These are phyloP conservation scores for Phytopythium ostracodes DNA, from an alignment of 352 stramenopile genomes.

Conservation along the genomic window DNA sequence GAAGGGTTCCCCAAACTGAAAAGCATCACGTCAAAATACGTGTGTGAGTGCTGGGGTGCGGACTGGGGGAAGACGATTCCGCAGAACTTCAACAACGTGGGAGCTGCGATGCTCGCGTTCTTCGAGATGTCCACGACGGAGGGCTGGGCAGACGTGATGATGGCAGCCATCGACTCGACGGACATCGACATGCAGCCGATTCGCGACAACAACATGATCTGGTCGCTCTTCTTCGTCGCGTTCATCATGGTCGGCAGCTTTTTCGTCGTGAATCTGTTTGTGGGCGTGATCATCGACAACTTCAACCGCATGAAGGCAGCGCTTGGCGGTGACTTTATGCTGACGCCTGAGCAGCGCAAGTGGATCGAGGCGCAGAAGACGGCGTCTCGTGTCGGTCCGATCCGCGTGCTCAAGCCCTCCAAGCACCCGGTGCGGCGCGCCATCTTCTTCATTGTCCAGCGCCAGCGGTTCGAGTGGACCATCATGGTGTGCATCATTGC, in stretches of 20 bases:
- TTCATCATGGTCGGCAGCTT: slow-evolving; percentile 93
- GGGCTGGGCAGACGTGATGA: slow-evolving; percentile 92
- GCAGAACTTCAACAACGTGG: slow-evolving; percentile 88
- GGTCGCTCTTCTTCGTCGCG: slow-evolving; percentile 84
- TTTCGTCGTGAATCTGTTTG: slow-evolving; percentile 94
- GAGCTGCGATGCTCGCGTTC: slow-evolving; percentile 71
- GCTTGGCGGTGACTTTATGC: slow-evolving; percentile 65
- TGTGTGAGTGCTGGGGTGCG: slow-evolving; percentile 63
- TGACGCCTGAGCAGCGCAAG: slow-evolving; percentile 89
- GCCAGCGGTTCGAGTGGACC: slow-evolving; percentile 76
- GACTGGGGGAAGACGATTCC: slow-evolving; percentile 44
- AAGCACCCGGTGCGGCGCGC: slow-evolving; percentile 39
- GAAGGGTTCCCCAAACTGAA: slow-evolving; percentile 1
- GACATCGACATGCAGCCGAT: slow-evolving; percentile 92
- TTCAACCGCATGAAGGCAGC: slow-evolving; percentile 90
- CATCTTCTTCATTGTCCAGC: slow-evolving; percentile 69
- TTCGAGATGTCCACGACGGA: slow-evolving; percentile 94
- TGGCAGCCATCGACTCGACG: slow-evolving; percentile 82
- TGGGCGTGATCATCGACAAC: slow-evolving; percentile 93
- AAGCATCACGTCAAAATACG: slow-evolving; percentile 57
- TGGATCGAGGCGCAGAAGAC: slow-evolving; percentile 85
- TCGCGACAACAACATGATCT: slow-evolving; percentile 72
- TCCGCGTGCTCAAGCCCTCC: slow-evolving; percentile 51
- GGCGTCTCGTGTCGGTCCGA: slow-evolving; percentile 55
- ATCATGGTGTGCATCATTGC: slow-evolving; percentile 90